Evolutionary conservation across 441 rosid species (phyloP).

Genomic region (Arabidopsis hybrid): DNA sequence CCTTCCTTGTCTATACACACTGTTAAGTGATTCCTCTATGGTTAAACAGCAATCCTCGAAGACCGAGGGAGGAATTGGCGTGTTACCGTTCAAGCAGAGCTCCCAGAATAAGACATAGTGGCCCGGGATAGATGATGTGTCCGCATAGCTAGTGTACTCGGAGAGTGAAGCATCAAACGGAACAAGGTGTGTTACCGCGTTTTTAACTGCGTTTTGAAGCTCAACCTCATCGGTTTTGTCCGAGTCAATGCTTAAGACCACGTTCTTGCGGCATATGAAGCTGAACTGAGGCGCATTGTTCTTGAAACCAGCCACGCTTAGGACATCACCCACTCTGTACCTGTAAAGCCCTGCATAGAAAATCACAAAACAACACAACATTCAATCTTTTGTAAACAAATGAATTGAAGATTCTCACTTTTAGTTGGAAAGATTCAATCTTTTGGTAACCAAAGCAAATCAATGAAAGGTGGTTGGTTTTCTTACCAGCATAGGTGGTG

Average conservation of each 20-base stretch:
- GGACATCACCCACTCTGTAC: conserved; percentile 75
- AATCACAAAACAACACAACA: neutral
- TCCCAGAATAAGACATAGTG: conserved; percentile 82
- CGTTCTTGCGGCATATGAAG: conserved; percentile 82
- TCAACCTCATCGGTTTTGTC: conserved; percentile 88
- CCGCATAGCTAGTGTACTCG: conserved; percentile 79
- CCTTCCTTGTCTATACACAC: conserved; percentile 76
- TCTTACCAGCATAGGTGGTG: conserved; percentile 78
- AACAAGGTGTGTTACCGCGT: conserved; percentile 63
- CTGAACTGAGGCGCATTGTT: conserved; percentile 77
- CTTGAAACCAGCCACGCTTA: conserved; percentile 78
- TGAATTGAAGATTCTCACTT: neutral
- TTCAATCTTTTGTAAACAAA: neutral
- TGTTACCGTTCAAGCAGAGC: conserved; percentile 56
- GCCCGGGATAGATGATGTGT: conserved; percentile 65
- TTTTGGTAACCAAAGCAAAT: neutral
- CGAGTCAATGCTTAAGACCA: conserved; percentile 71
- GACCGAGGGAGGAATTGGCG: conserved; percentile 73
- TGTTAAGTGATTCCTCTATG: conserved; percentile 72
- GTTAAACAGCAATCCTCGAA: conserved; percentile 77
- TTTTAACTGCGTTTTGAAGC: conserved; percentile 73
- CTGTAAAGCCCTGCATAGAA: conserved; percentile 57
- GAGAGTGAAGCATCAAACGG: conserved; percentile 66
- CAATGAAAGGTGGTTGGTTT: neutral
- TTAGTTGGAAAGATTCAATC: neutral